Evolutionary conservation across 371 early-diverging fungal genomes (phyloP), one percentile per base, ranked within the genome.

Genomic region (Cokeromyces recurvatus): DNA sequence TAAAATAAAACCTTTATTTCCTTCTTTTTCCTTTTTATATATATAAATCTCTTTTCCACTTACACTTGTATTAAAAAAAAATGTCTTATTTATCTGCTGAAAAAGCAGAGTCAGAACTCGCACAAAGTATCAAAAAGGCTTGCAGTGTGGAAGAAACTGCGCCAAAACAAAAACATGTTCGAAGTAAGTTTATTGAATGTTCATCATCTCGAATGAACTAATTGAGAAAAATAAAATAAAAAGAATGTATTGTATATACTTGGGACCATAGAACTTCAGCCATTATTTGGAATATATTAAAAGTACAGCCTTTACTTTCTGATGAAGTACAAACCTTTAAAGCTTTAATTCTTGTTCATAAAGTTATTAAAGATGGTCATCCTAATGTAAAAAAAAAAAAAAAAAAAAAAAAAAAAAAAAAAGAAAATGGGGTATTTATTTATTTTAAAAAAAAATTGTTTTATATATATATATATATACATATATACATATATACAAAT

Each of bases 111-210:
- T 60, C 84, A 37, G 92, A 94, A 45, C 82, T 97, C 27, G 77
- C 90, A 45, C 77, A 75, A 29, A 85, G 89, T 62, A 90, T 96
- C 47, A 90, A 86, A 58, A 97, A 97, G 73, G 95, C 96, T 12
- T 87, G 91, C 12, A 85, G 82, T 40, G 51, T 74, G 21, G 96
- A 95, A 38, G 97, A 97, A 66, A 82, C 87, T 11, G 91, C 98
- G 11, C 98, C 98, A 48, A 97, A 97, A 68, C 95, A 95, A 62
- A 97, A 97, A 72, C 98, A 97, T 68, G 97, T 96, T 38, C 68
- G 91, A 73, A 85, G 86, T 85, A 82, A 58, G 81, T 66, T 42
- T 2, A 17, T 14, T 17, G 15, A 27, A 27, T n/a, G n/a, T n/a
- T n/a, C n/a, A n/a, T n/a, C n/a, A n/a, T n/a, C n/a, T n/a, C n/a